Conservation (phyloP, 2,329 filamentous ascomycete genomes). For the Atkinsonella hypoxylon region DNA sequence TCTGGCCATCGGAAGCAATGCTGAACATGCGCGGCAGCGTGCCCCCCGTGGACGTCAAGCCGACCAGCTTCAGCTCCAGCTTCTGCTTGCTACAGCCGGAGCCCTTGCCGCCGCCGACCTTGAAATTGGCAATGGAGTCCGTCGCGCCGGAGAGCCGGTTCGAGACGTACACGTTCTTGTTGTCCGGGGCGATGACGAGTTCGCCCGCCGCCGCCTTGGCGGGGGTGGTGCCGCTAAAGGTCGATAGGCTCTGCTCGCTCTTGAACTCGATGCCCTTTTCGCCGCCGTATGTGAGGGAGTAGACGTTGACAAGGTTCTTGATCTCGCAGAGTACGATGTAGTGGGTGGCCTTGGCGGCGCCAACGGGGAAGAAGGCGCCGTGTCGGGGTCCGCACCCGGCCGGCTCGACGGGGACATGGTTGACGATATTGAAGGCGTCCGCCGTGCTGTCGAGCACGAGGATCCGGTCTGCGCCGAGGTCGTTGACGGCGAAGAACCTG, state of each 20-base stretch:
- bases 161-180: slow-evolving; percentile 35
- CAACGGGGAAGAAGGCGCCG: slow-evolving; percentile 32
- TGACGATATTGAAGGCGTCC: slow-evolving; percentile 27
- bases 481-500: slow-evolving; percentile 35
- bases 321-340: slow-evolving; percentile 37
- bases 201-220: slow-evolving; percentile 33
- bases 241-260: slow-evolving; percentile 25
- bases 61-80: slow-evolving; percentile 19
- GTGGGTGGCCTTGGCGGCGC: slow-evolving; percentile 24
- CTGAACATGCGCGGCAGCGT: slow-evolving; percentile 35
- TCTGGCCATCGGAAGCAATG: slow-evolving; percentile 20
- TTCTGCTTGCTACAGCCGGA: too few relatives aligned
- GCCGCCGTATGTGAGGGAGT: slow-evolving; percentile 26
- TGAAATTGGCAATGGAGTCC: slow-evolving; percentile 37
- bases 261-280: slow-evolving; percentile 23
- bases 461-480: slow-evolving; percentile 37
- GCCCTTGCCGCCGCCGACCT: slow-evolving; percentile 11
- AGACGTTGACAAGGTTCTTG: slow-evolving; percentile 31
- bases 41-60: slow-evolving; percentile 23
- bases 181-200: slow-evolving; percentile 29
- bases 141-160: slow-evolving; percentile 35
- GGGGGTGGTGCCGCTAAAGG: slow-evolving; percentile 23
- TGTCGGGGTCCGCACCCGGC: slow-evolving; percentile 37
- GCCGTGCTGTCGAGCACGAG: slow-evolving; percentile 31
- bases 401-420: slow-evolving; percentile 20